Evolutionary conservation across 1,284 basidiomycete genomes (phyloP).

Genomic region (Laetiporus sulphureus): DNA sequence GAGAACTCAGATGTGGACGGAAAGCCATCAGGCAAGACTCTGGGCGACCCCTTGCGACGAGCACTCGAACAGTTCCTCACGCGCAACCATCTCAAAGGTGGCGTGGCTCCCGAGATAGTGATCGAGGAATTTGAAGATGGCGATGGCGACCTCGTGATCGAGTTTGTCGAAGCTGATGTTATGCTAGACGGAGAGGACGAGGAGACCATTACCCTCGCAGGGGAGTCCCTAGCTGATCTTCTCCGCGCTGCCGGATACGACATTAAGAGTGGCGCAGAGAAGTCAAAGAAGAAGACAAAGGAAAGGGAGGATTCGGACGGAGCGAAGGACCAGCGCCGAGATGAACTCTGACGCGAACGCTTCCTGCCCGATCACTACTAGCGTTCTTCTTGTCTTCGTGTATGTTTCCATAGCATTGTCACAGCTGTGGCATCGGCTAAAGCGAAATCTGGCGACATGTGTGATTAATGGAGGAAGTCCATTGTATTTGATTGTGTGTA

Average conservation of each 20-base stretch:
- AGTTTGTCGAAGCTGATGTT: constrained; percentile 34
- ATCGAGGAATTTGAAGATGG: constrained; percentile 33
- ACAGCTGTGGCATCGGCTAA: too few relatives aligned
- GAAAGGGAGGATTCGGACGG: constrained; percentile 12
- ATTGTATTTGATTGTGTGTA: constrained; percentile 20
- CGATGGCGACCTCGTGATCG: constrained; percentile 49
- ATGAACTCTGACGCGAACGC: constrained; percentile 30
- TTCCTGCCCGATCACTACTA: neutral
- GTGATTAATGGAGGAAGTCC: constrained; percentile 1
- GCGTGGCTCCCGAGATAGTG: constrained; percentile 28
- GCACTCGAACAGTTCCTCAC: constrained; percentile 31
- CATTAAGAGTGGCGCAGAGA: constrained; percentile 24
- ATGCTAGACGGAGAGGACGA: constrained; percentile 14
- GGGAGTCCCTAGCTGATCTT: constrained; percentile 31
- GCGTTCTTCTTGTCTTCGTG: too few relatives aligned
- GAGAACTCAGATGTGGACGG: constrained; percentile 4
- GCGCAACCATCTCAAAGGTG: constrained; percentile 29
- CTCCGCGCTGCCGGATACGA: constrained; percentile 36
- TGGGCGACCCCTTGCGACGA: constrained; percentile 21
- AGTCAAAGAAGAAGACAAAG: constrained; percentile 17
- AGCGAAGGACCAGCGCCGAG: constrained; percentile 24
- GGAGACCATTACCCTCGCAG: constrained; percentile 22
- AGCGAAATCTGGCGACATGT: too few relatives aligned
- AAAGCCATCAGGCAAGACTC: constrained; percentile 10
- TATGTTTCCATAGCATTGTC: too few relatives aligned